Evolutionary conservation across 1,139 yeast species (phyloP), one percentile per base, ranked within the genome.

Genomic region (Magnusiomyces clavatus): DNA sequence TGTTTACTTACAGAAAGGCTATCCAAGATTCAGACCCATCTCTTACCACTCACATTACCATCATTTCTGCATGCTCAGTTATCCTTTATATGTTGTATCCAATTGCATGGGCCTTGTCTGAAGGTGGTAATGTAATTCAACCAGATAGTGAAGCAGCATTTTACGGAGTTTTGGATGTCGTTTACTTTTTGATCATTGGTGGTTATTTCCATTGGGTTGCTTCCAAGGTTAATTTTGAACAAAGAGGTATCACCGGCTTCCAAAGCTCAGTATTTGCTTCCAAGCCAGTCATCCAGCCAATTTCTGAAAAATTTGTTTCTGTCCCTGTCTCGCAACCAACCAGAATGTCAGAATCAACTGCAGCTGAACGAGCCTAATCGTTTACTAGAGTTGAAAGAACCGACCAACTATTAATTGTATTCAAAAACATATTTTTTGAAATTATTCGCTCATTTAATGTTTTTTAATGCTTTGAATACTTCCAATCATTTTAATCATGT

Each of bases 71-170:
- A 44, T 53, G 61, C 43, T 57, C 68, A 43, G 64, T 66, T 11
- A 64, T 67, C 54, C 58, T 67, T 37, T 66, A 76, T 56, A 57
- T 78, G 43, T 73, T 77, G 69, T 81, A 81, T 62, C 80, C 82
- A 43, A 67, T 82, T 56, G 65, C 71, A 51, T 82, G 86, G 86
- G 86, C 80, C 64, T 70, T 81, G 54, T 69, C 77, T 58, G 86
- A 81, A 60, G 87, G 86, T 71, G 86, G 86, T 65, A 81, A 81
- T 62, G 77, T 71, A 44, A 80, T 82, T 57, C 78, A 77, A 59
- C 82, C 83, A 43, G 84, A 80, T 61, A 76, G 82, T n/a, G 86
- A 81, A 64, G 80, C 82, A 50, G 82, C 76, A 17, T 82, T 81
- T 68, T 80, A 78, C 60, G 86, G 86, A 69, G 69, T 81, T 49